These are phyloP conservation scores for barrel medic (Medicago truncatula) DNA, from an alignment of 306 rosid genomes.

Conservation along the genomic window MtrunA17r5.0-ANR NC_053045.1:52984501-52985000, in stretches of 20 bases:
- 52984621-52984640: slow-evolving; percentile 52
- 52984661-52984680: slow-evolving; percentile 72
- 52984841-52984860: slow-evolving; percentile 71
- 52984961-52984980: slow-evolving; percentile 73
- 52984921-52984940: slow-evolving; percentile 78
- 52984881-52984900: slow-evolving; percentile 78
- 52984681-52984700: slow-evolving; percentile 71
- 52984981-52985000: slow-evolving; percentile 79
- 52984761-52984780: slow-evolving; percentile 83
- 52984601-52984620: slow-evolving; percentile 60
- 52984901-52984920: slow-evolving; percentile 72
- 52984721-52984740: slow-evolving; percentile 61
- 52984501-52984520: slow-evolving; percentile 67
- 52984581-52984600: slow-evolving; percentile 80
- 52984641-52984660: slow-evolving; percentile 72
- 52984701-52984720: slow-evolving; percentile 63
- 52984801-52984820: slow-evolving; percentile 60
- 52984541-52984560: slow-evolving; percentile 69
- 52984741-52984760: slow-evolving; percentile 67
- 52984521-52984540: slow-evolving; percentile 69
- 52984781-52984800: slow-evolving; percentile 77
- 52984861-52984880: slow-evolving; percentile 75
- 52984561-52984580: slow-evolving; percentile 68
- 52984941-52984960: slow-evolving; percentile 75
- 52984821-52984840: slow-evolving; percentile 65